Evolutionary conservation across 257 asterid species (phyloP), one percentile per base, ranked within the genome.

Genomic region (Solanum corneliomulleri): DNA sequence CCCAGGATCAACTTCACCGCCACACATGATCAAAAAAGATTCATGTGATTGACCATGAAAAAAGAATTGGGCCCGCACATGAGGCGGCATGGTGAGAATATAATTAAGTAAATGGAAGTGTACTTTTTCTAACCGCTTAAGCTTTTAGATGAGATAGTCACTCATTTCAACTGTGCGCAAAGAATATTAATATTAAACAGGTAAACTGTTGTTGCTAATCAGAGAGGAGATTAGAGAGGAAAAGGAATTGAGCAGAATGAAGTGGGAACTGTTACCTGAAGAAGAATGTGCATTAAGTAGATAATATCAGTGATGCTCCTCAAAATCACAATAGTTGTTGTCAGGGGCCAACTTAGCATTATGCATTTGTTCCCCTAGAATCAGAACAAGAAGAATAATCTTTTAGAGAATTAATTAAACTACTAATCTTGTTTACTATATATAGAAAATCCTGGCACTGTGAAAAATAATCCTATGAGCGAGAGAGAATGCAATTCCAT

Each of bases 281-380:
- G 98, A 87, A 96, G 91, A 58, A 95, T 94, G 89, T 95, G 98
- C 29, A 95, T 69, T 42, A 96, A 89, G 89, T 94, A 96, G 56
- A 95, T 85, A 86, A 94, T 92, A 90, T 96, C 99, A 23, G 97
- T 91, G 87, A 93, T 71, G 92, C 97, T 94, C 92, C 99, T 92
- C 89, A 94, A 89, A 89, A 85, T 89, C 77, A 93, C 91, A 68
- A 94, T 39, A 45, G 98, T 81, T 52, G 89, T 93, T 85, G 95
- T 91, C 93, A 93, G 69, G 81, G 94, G 90, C 96, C 91, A 87
- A 89, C 92, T 86, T 60, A 95, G 75, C 13, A 92, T 90, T 52
- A 96, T 94, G 91, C 99, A 96, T 88, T 92, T 94, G 88, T 92
- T 84, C 16, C 88, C 92, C 99, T 96, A 92, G 66, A 78, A 72